Percentiles rank a stretch among this genome's conserved stretches.
phyloP scores from a whole-genome alignment of 176 grass and related monocot genomes.

The Oryza meridionalis region DNA sequence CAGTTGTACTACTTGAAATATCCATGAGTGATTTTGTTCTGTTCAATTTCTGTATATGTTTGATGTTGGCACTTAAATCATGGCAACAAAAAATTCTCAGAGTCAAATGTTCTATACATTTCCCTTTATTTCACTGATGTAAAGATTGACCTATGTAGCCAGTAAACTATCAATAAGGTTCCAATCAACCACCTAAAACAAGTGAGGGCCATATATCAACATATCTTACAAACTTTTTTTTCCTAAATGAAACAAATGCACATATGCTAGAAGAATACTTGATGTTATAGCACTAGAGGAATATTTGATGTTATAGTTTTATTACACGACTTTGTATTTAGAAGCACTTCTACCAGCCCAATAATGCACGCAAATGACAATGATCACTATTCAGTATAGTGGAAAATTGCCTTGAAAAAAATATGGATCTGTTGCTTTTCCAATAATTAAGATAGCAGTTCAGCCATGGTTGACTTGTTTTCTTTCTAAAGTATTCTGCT shows the following conservation, averaged over 20 bases:
- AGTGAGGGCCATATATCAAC: slow-evolving; percentile 6
- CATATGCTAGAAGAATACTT: slow-evolving; percentile 12
- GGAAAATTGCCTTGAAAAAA: slow-evolving; percentile 11
- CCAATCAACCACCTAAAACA: slow-evolving; percentile 20
- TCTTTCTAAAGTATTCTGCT: not conserved
- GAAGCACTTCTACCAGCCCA: slow-evolving; percentile 20
- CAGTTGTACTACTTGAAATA: slow-evolving; percentile 3
- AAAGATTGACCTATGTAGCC: slow-evolving; percentile 32
- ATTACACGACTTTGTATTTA: not conserved
- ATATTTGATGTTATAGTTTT: not conserved
- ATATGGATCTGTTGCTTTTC: not conserved
- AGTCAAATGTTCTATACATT: slow-evolving; percentile 25
- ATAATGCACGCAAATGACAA: not conserved
- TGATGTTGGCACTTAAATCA: slow-evolving; percentile 24
- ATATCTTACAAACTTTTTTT: not conserved
- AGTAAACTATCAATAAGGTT: slow-evolving; percentile 10
- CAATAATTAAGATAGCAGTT: slow-evolving; percentile 22
- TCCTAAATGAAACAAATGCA: slow-evolving; percentile 3
- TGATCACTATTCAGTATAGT: slow-evolving; percentile 18
- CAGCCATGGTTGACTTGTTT: not conserved
- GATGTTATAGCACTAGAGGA: slow-evolving; percentile 3
- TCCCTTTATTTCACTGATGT: slow-evolving; percentile 33
- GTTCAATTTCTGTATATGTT: slow-evolving; percentile 14
- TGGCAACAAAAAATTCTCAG: slow-evolving; percentile 1
- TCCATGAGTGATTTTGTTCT: slow-evolving; percentile 2